phyloP scores from a whole-genome alignment of 2,329 filamentous ascomycete genomes.

The Fusarium anguioides region DNA sequence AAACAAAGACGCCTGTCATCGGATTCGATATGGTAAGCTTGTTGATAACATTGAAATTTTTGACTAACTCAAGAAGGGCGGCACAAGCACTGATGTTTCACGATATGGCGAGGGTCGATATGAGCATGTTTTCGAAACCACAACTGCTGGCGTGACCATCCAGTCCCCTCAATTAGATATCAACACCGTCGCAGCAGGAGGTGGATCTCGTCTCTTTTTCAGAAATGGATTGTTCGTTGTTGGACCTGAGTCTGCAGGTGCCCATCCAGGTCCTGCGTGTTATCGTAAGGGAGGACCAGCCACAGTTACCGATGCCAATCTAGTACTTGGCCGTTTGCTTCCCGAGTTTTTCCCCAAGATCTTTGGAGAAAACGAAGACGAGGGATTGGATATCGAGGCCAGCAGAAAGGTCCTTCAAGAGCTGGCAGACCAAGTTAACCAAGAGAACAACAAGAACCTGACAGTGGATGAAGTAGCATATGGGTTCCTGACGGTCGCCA shows the following conservation, averaged over 20 bases:
- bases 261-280: conserved; percentile 89
- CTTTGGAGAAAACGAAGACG: conserved; percentile 88
- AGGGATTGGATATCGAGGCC: conserved; percentile 79
- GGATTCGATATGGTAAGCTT: conserved; percentile 84
- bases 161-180: conserved; percentile 94
- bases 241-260: conserved; percentile 87
- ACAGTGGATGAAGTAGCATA: conserved; percentile 86
- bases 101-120: conserved; percentile 86
- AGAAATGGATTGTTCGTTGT: conserved; percentile 91
- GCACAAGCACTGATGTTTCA: conserved; percentile 91
- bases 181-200: conserved; percentile 93
- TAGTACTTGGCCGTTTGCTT: conserved; percentile 84
- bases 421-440: conserved; percentile 81
- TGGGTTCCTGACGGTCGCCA: conserved; percentile 89
- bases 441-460: conserved; percentile 77
- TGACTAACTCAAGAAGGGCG: conserved; percentile 61
- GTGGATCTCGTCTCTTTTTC: conserved; percentile 87
- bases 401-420: conserved; percentile 81
- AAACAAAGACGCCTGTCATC: conserved; percentile 86
- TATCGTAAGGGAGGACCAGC: conserved; percentile 90
- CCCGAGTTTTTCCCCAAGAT: conserved; percentile 96
- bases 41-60: background rate
- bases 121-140: conserved; percentile 94
- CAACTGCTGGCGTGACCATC: conserved; percentile 92
- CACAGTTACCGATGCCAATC: conserved; percentile 93